Conservation (phyloP, 148 eudicot genomes). For the Persicaria maculosa region DNA sequence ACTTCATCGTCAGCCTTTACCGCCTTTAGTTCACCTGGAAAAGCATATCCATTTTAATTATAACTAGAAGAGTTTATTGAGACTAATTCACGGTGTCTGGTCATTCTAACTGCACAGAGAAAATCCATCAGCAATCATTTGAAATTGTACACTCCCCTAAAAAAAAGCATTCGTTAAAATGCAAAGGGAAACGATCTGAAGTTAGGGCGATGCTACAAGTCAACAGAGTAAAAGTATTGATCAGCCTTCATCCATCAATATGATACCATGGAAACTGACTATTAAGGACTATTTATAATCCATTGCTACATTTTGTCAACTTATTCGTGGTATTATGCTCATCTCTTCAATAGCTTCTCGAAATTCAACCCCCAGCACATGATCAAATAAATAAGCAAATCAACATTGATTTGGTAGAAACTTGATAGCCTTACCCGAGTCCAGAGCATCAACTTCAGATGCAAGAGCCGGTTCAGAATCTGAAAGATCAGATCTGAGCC, state of each 20-base stretch:
- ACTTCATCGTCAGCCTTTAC: slow-evolving; percentile 23
- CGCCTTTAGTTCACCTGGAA: slow-evolving; percentile 32
- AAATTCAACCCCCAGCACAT: not conserved
- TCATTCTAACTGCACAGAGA: not conserved
- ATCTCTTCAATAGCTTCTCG: not conserved
- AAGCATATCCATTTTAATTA: slow-evolving; percentile 4
- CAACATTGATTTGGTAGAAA: not conserved
- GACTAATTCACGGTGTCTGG: not conserved
- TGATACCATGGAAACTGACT: not conserved
- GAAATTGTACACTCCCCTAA: not conserved
- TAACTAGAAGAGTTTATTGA: not conserved
- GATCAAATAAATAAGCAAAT: not conserved
- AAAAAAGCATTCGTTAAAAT: not conserved
- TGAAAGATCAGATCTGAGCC: slow-evolving; percentile 33
- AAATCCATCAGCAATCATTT: not conserved
- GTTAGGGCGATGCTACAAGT: not conserved
- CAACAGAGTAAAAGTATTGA: not conserved
- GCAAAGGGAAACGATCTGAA: not conserved
- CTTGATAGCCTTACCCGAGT: slow-evolving; percentile 37
- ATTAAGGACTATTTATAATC: not conserved
- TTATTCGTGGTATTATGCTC: not conserved
- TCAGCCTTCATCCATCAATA: not conserved
- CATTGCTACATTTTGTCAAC: not conserved
- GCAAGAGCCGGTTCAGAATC: slow-evolving; percentile 30
- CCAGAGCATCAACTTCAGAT: slow-evolving; percentile 34